Evolutionary conservation across 768 basidiomycete genomes (phyloP).

Genomic region (Antrodiella citrinella): DNA sequence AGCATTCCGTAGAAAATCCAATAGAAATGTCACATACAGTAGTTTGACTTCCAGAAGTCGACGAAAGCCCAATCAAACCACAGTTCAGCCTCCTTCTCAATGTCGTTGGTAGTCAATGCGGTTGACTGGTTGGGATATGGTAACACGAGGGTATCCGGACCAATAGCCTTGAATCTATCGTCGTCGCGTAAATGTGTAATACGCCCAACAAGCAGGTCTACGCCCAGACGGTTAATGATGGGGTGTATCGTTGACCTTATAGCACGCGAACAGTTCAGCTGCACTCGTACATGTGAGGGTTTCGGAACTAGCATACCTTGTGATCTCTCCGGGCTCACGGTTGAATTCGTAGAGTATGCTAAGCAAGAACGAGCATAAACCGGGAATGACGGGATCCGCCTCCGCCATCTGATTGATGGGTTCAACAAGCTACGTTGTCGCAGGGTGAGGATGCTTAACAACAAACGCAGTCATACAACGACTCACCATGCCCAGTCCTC

Average conservation of each 20-base stretch:
- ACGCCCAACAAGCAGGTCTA: constrained; percentile 81
- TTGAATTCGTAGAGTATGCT: constrained; percentile 97
- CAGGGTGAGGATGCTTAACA: constrained; percentile 1
- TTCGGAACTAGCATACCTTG: constrained; percentile 48
- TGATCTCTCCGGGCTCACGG: constrained; percentile 90
- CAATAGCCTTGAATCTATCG: constrained; percentile 83
- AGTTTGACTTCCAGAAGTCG: constrained; percentile 98
- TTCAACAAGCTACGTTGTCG: constrained; percentile 67
- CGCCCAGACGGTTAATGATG: constrained; percentile 83
- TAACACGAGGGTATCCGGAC: constrained; percentile 75
- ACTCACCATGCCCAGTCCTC: constrained; percentile 85
- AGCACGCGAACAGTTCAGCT: too few relatives aligned
- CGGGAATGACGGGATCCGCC: constrained; percentile 79
- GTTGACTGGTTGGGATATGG: constrained; percentile 34
- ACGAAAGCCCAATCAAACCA: constrained; percentile 99
- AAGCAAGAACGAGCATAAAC: constrained; percentile 84
- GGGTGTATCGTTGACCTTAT: constrained; percentile 76
- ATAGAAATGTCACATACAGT: constrained; percentile 49
- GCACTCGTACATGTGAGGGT: background rate
- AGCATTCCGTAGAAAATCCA: background rate
- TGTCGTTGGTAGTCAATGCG: constrained; percentile 30
- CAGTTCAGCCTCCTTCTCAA: constrained; percentile 66
- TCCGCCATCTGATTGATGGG: constrained; percentile 89
- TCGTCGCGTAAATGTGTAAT: constrained; percentile 88
- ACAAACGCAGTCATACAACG: background rate